Evolutionary conservation across 306 rosid species (phyloP).

Genomic region (Delonix regia): DNA sequence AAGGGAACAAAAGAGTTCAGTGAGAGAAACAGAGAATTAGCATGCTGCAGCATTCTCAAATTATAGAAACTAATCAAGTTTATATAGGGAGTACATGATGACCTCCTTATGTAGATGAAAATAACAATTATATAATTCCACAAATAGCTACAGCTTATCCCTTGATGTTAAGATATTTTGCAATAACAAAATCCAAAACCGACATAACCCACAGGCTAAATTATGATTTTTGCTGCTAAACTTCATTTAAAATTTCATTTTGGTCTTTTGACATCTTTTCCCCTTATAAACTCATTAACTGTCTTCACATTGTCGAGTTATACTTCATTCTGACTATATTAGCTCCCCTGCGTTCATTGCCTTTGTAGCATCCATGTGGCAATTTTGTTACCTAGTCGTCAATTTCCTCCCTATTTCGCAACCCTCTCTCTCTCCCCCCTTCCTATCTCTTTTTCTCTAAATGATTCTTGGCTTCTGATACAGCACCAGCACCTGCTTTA

Average conservation of each 20-base stretch:
- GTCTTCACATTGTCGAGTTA: background rate
- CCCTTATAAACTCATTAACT: background rate
- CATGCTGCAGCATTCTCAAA: no score
- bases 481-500: no score
- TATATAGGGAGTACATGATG: no score
- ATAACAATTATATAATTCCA: background rate
- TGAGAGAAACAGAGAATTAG: background rate
- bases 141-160: background rate
- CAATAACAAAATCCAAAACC: background rate
- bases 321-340: background rate
- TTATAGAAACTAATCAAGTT: no score
- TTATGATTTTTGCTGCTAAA: background rate
- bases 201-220: background rate
- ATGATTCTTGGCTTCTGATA: no score
- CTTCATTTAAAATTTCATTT: background rate
- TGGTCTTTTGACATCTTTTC: background rate
- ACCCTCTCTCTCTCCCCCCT: no score
- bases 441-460: no score
- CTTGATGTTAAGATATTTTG: background rate
- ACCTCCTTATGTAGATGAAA: background rate
- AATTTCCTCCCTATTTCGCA: background rate
- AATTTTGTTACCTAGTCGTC: background rate
- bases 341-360: background rate
- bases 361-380: background rate
- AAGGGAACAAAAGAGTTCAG: background rate